phyloP scores from a whole-genome alignment of 2,329 filamentous ascomycete genomes.

The Colletotrichum scovillei region DNA sequence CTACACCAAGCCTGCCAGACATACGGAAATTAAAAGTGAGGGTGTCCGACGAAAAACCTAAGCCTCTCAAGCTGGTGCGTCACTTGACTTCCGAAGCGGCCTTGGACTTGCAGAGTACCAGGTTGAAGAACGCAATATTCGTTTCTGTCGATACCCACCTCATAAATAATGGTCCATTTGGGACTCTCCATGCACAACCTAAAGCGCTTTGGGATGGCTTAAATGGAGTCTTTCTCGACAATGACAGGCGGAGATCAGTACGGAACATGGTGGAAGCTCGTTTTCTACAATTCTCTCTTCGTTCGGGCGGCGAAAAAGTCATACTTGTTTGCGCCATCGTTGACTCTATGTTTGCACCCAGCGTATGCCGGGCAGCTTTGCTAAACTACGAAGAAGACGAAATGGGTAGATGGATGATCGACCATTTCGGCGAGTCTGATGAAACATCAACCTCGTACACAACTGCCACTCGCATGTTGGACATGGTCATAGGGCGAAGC shows the following conservation, averaged over 20 bases:
- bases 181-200: neutral
- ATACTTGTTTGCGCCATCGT: no score
- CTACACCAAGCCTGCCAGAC: no score
- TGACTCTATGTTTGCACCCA: no score
- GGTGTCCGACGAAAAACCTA: no score
- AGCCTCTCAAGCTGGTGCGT: neutral
- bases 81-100: neutral
- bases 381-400: neutral
- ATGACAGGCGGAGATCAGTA: no score
- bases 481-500: no score
- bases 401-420: neutral
- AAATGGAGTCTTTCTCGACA: neutral
- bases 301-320: neutral
- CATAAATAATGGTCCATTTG: fast-evolving
- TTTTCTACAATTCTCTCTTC: no score
- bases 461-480: no score
- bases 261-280: no score
- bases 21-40: no score
- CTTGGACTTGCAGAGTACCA: neutral
- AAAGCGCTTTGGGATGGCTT: neutral
- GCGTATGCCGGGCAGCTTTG: neutral
- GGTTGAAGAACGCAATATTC: no score
- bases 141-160: no score
- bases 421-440: neutral
- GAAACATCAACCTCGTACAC: neutral